Base-by-base conservation (phyloP, 352 stramenopile genomes). In the Plasmopara muralis region DNA sequence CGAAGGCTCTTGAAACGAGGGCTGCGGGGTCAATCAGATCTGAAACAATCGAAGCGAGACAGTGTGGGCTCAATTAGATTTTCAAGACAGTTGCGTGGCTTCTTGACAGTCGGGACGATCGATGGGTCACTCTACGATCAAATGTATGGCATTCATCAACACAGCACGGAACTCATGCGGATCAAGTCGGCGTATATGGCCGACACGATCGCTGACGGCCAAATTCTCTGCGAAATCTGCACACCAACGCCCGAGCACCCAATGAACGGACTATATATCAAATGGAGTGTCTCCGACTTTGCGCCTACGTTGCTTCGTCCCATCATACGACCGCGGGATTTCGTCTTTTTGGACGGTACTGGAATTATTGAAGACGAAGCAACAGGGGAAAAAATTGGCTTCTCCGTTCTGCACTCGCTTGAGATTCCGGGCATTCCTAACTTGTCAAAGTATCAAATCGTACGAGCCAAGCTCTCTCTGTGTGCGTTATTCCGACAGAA, bases 321-420 rank as follows among this genome's bases (percentile, higher is more conserved):
- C 16, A 48, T 69, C 43, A 38, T 69, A 30, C 63, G 63, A 51
- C 56, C 64, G 9, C 51, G 69, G 20, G 71, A 83, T 52, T 57
- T 74, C 8, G 67, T 80, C 10, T 81, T 65, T 39, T 55, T 85
- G 3, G 69, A 81, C 35, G 63, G 57, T 4, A 81, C 69, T 2
- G 74, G 74, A n/a, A 67, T 76, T 16, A 42, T 59, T 12, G 35
- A 66, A 2, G 61, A 70, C 45, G 18, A 56, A 43, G 60, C 49
- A 7, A 58, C 60, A 20, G 71, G 74, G 9, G 67, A 83, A 9
- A 60, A 70, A 20, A 40, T 78, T 7, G 69, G 62, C n/a, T 75
- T 61, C 20, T 62, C 60, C 34, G 20, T 78, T 14, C 45, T 59
- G 4, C 69, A 78, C 51, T 78, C 69, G 2, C 54, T 78, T 8